These are phyloP conservation scores for Quercus dentata DNA, from an alignment of 306 rosid species.

Conservation along the genomic window DNA sequence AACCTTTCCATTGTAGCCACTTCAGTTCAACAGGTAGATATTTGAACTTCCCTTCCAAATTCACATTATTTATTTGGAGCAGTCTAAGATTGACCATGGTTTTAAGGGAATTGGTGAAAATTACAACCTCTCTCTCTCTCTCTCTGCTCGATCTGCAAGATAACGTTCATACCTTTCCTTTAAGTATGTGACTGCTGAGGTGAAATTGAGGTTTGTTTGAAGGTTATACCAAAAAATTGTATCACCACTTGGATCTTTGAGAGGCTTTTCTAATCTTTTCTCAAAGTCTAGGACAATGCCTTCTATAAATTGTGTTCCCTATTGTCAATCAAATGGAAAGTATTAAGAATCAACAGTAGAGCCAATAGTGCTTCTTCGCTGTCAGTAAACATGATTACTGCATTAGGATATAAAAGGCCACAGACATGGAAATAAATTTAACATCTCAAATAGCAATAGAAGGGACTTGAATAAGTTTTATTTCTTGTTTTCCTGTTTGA, in stretches of 20 bases:
- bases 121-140: constrained; percentile 6
- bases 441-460: too few species aligned
- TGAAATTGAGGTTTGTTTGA: constrained; percentile 20
- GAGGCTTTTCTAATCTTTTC: background rate
- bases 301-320: constrained; percentile 36
- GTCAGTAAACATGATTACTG: background rate
- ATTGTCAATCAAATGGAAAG: background rate
- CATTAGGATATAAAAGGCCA: too few species aligned
- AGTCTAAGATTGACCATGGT: constrained; percentile 41
- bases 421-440: too few species aligned
- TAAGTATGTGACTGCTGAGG: constrained; percentile 28
- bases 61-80: constrained; percentile 53
- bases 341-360: background rate
- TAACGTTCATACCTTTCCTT: constrained; percentile 24
- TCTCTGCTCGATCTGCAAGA: constrained; percentile 23
- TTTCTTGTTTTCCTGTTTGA: too few species aligned
- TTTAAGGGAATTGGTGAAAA: constrained; percentile 32
- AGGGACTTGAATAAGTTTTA: too few species aligned
- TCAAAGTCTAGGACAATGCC: constrained; percentile 51
- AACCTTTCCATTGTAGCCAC: constrained; percentile 71
- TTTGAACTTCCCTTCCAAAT: constrained; percentile 38
- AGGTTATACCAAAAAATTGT: constrained; percentile 23
- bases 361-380: constrained; percentile 16
- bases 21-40: constrained; percentile 43
- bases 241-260: background rate